Conservation (phyloP, 352 stramenopile species). For the Phytophthora litchii region DNA sequence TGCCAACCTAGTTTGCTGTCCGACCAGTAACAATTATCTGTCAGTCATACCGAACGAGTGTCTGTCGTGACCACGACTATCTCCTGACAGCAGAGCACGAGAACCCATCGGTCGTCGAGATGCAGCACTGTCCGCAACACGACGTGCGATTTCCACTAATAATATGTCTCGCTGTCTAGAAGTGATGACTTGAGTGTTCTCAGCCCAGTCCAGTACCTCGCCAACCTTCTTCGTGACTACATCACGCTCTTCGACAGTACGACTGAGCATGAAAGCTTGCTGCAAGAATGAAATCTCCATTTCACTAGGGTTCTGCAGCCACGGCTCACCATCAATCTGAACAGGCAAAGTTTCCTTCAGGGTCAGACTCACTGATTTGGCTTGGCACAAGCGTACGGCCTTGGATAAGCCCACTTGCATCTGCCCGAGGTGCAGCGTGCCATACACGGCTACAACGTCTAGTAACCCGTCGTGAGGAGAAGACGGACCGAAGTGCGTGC, state of each 20-base stretch:
- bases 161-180: constrained; percentile 75
- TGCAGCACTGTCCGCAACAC: constrained; percentile 53
- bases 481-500: constrained; percentile 50
- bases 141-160: constrained; percentile 70
- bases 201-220: constrained; percentile 86
- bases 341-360: constrained; percentile 76
- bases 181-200: constrained; percentile 74
- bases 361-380: constrained; percentile 60
- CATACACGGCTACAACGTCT: constrained; percentile 94
- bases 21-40: constrained; percentile 16
- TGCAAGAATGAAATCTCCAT: constrained; percentile 86
- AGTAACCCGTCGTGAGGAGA: constrained; percentile 91
- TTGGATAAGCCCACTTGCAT: constrained; percentile 91
- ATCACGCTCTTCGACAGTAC: constrained; percentile 75
- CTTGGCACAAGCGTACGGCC: constrained; percentile 77
- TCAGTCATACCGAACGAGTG: constrained; percentile 39
- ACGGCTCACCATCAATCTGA: constrained; percentile 96
- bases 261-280: constrained; percentile 86
- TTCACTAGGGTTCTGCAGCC: constrained; percentile 85
- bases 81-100: constrained; percentile 19
- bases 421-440: constrained; percentile 93
- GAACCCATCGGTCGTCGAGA: constrained; percentile 22
- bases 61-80: constrained; percentile 23
- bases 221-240: constrained; percentile 81
- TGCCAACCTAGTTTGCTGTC: not conserved